Base-by-base conservation (phyloP, 2,329 filamentous ascomycete genomes). In the Exophiala xenobiotica region DNA sequence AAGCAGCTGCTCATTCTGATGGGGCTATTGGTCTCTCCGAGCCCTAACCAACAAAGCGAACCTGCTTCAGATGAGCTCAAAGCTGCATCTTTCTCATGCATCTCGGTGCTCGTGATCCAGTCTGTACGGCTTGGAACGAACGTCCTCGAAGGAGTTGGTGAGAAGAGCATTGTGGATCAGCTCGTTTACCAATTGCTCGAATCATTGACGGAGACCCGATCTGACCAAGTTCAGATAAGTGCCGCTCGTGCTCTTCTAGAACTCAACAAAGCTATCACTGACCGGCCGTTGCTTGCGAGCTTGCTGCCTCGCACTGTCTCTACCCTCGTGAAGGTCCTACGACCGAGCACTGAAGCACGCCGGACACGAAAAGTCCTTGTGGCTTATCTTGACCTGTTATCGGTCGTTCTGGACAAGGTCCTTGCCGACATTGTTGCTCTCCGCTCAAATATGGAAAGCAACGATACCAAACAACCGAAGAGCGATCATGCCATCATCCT, bases 261-360 rank as follows among this genome's bases (percentile, higher is more conserved):
- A 0, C 71, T 93, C 6, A 81, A 83, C 58, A 64, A 68, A 5
- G 80, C 82, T 18, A 77, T 96, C 37, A 82, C 79, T 46, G 86
- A 93, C 62, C 80, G 79, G 40, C 79, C 87, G n/a, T 82, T 88
- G 2, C 74, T 95, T 49, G 88, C 90, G 7, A 91, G 82, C 55
- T 93, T 99, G 63, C 76, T 97, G 35, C 93, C 95, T 0, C 90
- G 91, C 7, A 89, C 89, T 0, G 81, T 96, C 0, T 97, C 93
- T 2, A 82, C 84, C 1, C 73, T 99, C 19, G 85, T 87, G 2
- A 91, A 86, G 63, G 74, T 90, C 0, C 71, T 95, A 44, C 85
- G 87, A 3, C 82, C 83, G 0, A 87, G 85, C 0, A 81, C 77
- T n/a, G 75, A 79, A 33, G 77, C 79, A 59, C 76, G 81, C 42